Conservation (phyloP, 805 yeast species). For the Grigorovia transvaalensis region DNA sequence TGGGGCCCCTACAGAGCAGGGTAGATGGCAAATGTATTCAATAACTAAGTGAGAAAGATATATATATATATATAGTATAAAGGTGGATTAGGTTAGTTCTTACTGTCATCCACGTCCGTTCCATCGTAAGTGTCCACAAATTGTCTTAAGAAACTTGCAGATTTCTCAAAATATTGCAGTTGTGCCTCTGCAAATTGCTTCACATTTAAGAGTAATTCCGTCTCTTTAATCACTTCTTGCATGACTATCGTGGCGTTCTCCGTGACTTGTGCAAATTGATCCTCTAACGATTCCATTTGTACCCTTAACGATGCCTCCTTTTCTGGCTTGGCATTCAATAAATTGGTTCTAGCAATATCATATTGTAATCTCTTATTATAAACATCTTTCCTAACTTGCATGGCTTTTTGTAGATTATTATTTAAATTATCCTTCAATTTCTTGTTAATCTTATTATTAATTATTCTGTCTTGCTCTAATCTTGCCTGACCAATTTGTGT, state of each 20-base stretch:
- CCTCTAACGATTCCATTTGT: constrained; percentile 75
- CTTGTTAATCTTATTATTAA: constrained; percentile 58
- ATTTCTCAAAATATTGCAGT: constrained; percentile 68
- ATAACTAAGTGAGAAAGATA: too few relatives aligned
- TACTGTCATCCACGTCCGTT: background rate
- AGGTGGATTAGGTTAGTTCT: too few relatives aligned
- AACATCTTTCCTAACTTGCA: constrained; percentile 60
- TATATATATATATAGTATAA: too few relatives aligned
- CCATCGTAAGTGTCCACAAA: constrained; percentile 29
- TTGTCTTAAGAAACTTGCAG: constrained; percentile 53
- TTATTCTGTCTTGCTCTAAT: constrained; percentile 68
- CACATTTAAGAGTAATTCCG: constrained; percentile 57
- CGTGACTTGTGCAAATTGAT: constrained; percentile 79
- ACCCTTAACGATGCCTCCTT: constrained; percentile 67
- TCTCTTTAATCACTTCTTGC: constrained; percentile 67
- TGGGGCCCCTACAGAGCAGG: too few relatives aligned
- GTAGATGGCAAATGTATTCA: too few relatives aligned
- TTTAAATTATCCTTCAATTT: constrained; percentile 53
- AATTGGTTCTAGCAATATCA: constrained; percentile 61
- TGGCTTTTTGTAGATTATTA: constrained; percentile 50
- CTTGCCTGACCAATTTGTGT: constrained; percentile 73
- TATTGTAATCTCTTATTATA: constrained; percentile 69
- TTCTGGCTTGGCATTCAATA: constrained; percentile 43
- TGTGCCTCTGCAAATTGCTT: constrained; percentile 68
- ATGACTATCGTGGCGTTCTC: constrained; percentile 78